A percentile compares a stretch with the other conserved stretches of the same genome.
phyloP scores from a whole-genome alignment of 192 early-diverging fungal genomes.

The Podila epicladia region DNA sequence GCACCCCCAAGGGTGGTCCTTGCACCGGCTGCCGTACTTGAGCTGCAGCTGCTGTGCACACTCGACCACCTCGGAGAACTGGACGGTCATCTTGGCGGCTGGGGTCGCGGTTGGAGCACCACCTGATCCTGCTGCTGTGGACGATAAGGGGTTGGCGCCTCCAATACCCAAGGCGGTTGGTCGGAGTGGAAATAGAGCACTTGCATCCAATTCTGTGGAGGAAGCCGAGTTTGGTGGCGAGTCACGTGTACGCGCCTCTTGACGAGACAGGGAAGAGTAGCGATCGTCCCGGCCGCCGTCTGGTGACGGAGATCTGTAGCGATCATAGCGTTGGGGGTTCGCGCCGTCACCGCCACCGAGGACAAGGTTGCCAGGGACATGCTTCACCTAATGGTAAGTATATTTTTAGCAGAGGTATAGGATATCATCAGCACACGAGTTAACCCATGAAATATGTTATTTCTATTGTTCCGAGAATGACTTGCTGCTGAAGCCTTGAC shows the following conservation, averaged over 20 bases:
- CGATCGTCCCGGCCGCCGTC: conserved; percentile 6
- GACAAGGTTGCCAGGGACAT: not conserved
- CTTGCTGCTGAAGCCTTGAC: conserved; percentile 24
- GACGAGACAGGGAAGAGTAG: not conserved
- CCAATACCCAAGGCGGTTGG: not conserved
- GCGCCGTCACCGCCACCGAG: not conserved
- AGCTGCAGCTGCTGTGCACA: conserved; percentile 28
- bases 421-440: not conserved
- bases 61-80: conserved; percentile 42
- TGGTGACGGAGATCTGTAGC: conserved; percentile 26
- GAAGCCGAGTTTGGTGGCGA: conserved; percentile 23
- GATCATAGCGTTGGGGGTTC: not conserved
- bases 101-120: not conserved
- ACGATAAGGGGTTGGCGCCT: not conserved
- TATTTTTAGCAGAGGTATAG: not conserved
- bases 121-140: not conserved
- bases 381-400: too few relatives aligned
- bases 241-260: not conserved
- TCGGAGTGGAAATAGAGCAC: not conserved
- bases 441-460: not conserved
- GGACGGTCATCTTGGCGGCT: conserved; percentile 25
- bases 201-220: not conserved
- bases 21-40: conserved; percentile 32
- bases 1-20: conserved; percentile 47
- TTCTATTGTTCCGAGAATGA: not conserved